Percentiles rank a stretch among this genome's conserved stretches.
Evolutionary conservation across 371 early-diverging fungal species (phyloP).

Genomic region (Sporodiniella umbellata): DNA sequence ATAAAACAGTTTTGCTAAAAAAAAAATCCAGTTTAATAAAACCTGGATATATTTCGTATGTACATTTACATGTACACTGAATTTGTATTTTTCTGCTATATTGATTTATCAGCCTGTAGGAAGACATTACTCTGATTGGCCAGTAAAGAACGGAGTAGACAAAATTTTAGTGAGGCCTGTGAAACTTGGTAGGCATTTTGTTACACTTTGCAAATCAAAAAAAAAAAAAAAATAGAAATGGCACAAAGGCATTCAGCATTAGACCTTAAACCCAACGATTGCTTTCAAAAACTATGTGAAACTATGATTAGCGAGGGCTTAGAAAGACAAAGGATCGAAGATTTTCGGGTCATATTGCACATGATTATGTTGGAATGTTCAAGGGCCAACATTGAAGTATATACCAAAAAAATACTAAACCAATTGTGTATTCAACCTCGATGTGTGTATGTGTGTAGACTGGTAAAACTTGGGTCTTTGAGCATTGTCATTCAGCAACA

Average conservation of each 20-base stretch:
- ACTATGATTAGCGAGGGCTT: conserved; percentile 11
- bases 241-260: neutral
- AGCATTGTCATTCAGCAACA: conserved; percentile 40
- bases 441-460: conserved; percentile 30
- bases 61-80: too few species aligned
- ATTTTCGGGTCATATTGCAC: conserved; percentile 40
- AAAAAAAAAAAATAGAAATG: neutral
- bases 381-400: conserved; percentile 59
- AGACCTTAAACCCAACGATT: neutral
- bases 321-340: conserved; percentile 25
- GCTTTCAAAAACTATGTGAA: conserved; percentile 19
- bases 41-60: too few species aligned
- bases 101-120: too few species aligned
- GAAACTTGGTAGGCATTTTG: too few species aligned
- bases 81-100: too few species aligned
- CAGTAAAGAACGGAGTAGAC: too few species aligned
- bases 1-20: too few species aligned
- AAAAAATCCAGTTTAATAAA: too few species aligned
- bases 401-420: neutral
- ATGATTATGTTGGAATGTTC: conserved; percentile 61
- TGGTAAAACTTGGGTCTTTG: conserved; percentile 60
- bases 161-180: too few species aligned
- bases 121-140: too few species aligned
- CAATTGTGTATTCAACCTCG: neutral
- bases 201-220: too few species aligned